Base-by-base conservation (phyloP, 23 red algal genomes). In the Chondrus crispus region DNA sequence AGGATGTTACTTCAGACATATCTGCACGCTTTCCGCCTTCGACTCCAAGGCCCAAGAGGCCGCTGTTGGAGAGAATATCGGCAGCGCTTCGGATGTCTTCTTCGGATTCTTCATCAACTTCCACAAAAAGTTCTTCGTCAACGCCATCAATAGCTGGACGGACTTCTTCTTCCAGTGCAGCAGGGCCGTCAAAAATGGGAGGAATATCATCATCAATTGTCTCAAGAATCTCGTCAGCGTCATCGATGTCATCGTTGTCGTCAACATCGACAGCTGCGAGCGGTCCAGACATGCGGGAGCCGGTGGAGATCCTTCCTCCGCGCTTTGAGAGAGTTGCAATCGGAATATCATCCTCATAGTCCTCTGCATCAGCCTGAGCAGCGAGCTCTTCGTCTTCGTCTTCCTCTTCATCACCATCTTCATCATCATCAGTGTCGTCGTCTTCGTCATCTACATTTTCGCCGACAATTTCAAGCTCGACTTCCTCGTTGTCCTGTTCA, bases 341-440 rank as follows among this genome's bases (percentile, higher is more conserved):
- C 40, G 70, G 51, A 2, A 69, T 35, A 14, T 66, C 90, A 40
- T 80, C 90, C 35, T 93, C 90, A 47, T 78, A 85, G 51, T 86
- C 81, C 5, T 68, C 90, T 62, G 39, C 41, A 33, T 39, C 35
- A 50, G 58, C 90, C 29, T 66, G 47, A 10, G 90, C 72, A 26
- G 78, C 70, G 2, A 80, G 80, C 37, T 93, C 90, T 3, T 93
- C 90, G 22, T 93, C 90, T 9, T 93, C 90, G 24, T 93, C 90
- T 46, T 93, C 82, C 33, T 85, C 82, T 14, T 85, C 81, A 18
- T 68, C 82, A 0, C 41, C 52, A 11, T 64, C 62, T 37, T 64
- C 82, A 1, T 48, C 41, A 30, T 85, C 82, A 39, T 85, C 82
- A 24, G 28, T 37, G 46, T 32, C 62, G 57, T 77, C 71, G 43